phyloP scores from a whole-genome alignment of 805 yeast species.

The Kodamaea neixiangensis region DNA sequence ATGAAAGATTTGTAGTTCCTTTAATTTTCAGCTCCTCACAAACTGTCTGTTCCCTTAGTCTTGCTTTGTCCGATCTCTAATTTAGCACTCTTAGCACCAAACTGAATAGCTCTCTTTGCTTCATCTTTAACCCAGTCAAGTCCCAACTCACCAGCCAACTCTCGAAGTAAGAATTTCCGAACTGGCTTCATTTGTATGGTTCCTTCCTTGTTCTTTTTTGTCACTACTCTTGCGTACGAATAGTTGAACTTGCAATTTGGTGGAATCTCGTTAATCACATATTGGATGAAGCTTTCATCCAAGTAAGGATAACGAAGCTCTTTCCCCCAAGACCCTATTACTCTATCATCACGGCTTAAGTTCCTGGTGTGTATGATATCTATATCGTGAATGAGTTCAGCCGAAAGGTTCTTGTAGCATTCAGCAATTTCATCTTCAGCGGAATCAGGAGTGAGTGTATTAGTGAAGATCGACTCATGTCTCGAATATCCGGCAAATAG shows the following conservation, averaged over 20 bases:
- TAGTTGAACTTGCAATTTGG: slow-evolving; percentile 45
- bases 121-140: slow-evolving; percentile 65
- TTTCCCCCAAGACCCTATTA: slow-evolving; percentile 80
- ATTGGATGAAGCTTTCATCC: slow-evolving; percentile 59
- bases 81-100: slow-evolving; percentile 94
- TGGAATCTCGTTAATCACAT: slow-evolving; percentile 49
- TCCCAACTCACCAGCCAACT: slow-evolving; percentile 54
- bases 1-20: neutral
- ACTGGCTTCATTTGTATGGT: slow-evolving; percentile 23
- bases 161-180: slow-evolving; percentile 60
- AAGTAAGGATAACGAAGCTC: slow-evolving; percentile 88
- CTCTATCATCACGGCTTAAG: slow-evolving; percentile 90
- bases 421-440: slow-evolving; percentile 19
- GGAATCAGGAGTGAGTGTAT: slow-evolving; percentile 18
- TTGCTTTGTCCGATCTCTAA: slow-evolving; percentile 80
- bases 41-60: slow-evolving; percentile 69
- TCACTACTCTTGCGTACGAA: slow-evolving; percentile 23
- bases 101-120: slow-evolving; percentile 92
- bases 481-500: slow-evolving; percentile 94
- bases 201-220: slow-evolving; percentile 31
- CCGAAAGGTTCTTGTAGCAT: slow-evolving; percentile 44
- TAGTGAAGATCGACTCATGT: slow-evolving; percentile 57
- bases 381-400: slow-evolving; percentile 71
- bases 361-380: slow-evolving; percentile 75
- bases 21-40: neutral